These are phyloP conservation scores for Gossypium ekmanianum DNA, from an alignment of 345 rosid genomes.

Conservation along the genomic window DNA sequence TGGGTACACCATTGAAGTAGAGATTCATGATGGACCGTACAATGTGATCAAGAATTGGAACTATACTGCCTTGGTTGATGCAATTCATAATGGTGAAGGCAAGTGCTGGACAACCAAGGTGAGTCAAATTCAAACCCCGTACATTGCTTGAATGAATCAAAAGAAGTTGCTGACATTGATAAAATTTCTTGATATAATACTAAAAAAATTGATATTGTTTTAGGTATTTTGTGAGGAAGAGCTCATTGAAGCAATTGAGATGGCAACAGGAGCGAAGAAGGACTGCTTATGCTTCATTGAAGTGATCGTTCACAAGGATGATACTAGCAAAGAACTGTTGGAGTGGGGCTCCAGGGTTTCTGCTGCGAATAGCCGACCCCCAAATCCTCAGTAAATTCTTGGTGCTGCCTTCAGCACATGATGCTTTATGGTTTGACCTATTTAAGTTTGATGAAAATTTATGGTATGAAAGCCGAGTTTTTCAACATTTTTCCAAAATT, in stretches of 20 bases:
- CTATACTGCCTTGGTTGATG: constrained; percentile 1
- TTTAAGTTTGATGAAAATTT: not conserved
- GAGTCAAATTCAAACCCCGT: not conserved
- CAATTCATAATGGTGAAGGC: constrained; percentile 45
- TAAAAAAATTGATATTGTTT: not conserved
- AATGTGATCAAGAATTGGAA: constrained; percentile 40
- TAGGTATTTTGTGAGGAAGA: constrained; percentile 69
- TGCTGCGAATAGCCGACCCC: constrained; percentile 74
- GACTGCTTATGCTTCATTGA: constrained; percentile 78
- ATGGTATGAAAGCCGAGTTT: not conserved
- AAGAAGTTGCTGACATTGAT: not conserved
- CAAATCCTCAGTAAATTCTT: constrained; percentile 48
- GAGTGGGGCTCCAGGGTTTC: constrained; percentile 82
- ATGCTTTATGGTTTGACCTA: not conserved
- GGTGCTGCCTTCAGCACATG: not conserved
- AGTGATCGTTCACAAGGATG: constrained; percentile 73
- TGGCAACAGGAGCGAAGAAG: constrained; percentile 51
- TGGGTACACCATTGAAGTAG: constrained; percentile 80
- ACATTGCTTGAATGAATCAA: not conserved
- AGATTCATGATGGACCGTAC: constrained; percentile 85
- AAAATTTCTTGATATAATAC: not conserved
- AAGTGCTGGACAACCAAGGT: constrained; percentile 85
- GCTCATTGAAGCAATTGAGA: constrained; percentile 51
- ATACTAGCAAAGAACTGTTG: constrained; percentile 76
- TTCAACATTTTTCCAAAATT: no score